Evolutionary conservation across 306 rosid genomes (phyloP), one percentile per base, ranked within the genome.

Genomic region (Trifolium repens): DNA sequence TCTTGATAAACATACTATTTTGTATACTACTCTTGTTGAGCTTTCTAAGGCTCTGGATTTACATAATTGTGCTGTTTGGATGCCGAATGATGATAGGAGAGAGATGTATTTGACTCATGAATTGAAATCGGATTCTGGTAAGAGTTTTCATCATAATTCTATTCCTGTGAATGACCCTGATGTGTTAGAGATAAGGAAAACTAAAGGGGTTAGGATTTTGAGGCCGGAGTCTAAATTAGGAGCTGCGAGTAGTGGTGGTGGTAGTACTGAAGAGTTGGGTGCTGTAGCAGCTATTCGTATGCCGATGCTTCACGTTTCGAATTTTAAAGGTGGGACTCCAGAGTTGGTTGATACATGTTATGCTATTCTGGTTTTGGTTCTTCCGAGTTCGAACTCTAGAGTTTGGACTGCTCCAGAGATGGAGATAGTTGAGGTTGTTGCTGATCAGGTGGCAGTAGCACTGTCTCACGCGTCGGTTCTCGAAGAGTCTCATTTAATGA

Each of bases 361-460:
- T 75, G 97, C 91, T 26, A 69, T 91, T 52, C 78, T 91, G 82
- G 93, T 89, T 74, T 84, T 91, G 86, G 96, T 89, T 78, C 91
- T 86, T 77, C 91, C 93, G 0, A 71, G 72, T 69, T 78, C 79
- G 27, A 74, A 76, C 47, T 60, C 85, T 19, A 72, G 93, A 76
- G 75, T 9, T 66, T 91, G 97, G 97, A 84, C 82, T 35, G 19
- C 10, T 62, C 87, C 88, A 17, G 96, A 88, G 73, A 70, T 88
- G 85, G 97, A 86, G 85, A 85, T 91, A 49, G 86, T 91, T 57
- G 90, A 89, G 84, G 97, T 88, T 13, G 96, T 91, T 76, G 97
- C 97, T 49, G 97, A 91, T 68, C 97, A 91, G 87, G 97, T 91
- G 8, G 93, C 97, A 16, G 97, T 91, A 55, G 96, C 97, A 19